These are phyloP conservation scores for Casuarina cunninghamiana DNA, from an alignment of 306 rosid genomes.

Conservation along the genomic window DNA sequence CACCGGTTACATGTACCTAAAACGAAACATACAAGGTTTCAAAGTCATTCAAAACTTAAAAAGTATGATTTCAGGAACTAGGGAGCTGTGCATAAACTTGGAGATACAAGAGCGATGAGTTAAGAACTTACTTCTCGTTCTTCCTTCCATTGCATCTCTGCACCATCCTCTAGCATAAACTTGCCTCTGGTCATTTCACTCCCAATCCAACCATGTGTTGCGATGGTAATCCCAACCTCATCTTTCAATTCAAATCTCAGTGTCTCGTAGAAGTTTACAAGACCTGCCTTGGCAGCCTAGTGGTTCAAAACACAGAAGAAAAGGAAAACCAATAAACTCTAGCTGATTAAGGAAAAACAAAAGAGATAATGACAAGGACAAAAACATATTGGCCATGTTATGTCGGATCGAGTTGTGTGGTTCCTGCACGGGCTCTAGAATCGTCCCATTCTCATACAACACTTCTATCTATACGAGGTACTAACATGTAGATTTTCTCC, in stretches of 20 bases:
- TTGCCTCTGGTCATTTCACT: constrained; percentile 78
- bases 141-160: constrained; percentile 90
- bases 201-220: constrained; percentile 86
- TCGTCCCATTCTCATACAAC: background rate
- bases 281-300: constrained; percentile 80
- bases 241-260: constrained; percentile 77
- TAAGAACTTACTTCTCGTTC: constrained; percentile 67
- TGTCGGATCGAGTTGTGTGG: too few relatives aligned
- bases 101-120: background rate
- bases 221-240: constrained; percentile 75
- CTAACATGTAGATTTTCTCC: background rate
- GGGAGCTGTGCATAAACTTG: background rate
- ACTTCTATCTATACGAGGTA: background rate
- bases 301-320: background rate
- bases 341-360: background rate
- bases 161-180: constrained; percentile 84
- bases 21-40: background rate
- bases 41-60: too few relatives aligned
- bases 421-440: too few relatives aligned
- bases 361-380: background rate
- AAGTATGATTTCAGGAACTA: too few relatives aligned
- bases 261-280: constrained; percentile 80
- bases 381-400: background rate
- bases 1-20: constrained; percentile 59
- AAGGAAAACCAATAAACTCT: background rate